phyloP scores from a whole-genome alignment of 2,329 filamentous ascomycete genomes.

The Trichocomaceae sp. region DNA sequence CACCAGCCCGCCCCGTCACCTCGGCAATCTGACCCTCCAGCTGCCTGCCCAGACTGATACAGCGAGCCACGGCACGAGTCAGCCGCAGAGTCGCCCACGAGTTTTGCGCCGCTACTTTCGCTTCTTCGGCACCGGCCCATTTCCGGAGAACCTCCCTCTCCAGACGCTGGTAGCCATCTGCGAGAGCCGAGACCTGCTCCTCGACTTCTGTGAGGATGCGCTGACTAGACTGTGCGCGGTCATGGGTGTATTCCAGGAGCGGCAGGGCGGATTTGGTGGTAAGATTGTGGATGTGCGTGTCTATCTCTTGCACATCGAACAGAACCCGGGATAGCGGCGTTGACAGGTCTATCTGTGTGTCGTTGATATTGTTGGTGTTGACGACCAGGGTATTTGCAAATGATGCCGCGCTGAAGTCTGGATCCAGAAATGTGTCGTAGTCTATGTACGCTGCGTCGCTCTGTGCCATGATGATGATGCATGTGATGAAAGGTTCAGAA shows the following conservation, averaged over 20 bases:
- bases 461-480: constrained; percentile 29
- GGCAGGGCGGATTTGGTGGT: constrained; percentile 79
- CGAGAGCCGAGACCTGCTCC: constrained; percentile 69
- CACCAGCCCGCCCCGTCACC: constrained; percentile 43
- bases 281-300: constrained; percentile 86
- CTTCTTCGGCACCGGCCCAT: constrained; percentile 78
- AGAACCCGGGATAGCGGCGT: constrained; percentile 89
- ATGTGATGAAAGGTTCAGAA: not conserved
- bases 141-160: constrained; percentile 81
- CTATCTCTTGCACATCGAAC: constrained; percentile 94
- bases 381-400: constrained; percentile 89
- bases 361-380: constrained; percentile 83
- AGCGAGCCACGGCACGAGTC: constrained; percentile 68
- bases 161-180: constrained; percentile 76
- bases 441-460: constrained; percentile 75
- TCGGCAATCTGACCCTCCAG: constrained; percentile 80
- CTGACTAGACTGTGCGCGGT: constrained; percentile 65
- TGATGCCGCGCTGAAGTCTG: constrained; percentile 68
- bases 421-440: constrained; percentile 83
- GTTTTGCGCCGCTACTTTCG: constrained; percentile 67
- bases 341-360: constrained; percentile 84
- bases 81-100: constrained; percentile 75
- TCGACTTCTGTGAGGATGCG: constrained; percentile 71
- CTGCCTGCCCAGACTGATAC: constrained; percentile 74
- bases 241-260: constrained; percentile 68